Evolutionary conservation across 192 early-diverging fungal genomes (phyloP).

Genomic region (Coemansia sp.): DNA sequence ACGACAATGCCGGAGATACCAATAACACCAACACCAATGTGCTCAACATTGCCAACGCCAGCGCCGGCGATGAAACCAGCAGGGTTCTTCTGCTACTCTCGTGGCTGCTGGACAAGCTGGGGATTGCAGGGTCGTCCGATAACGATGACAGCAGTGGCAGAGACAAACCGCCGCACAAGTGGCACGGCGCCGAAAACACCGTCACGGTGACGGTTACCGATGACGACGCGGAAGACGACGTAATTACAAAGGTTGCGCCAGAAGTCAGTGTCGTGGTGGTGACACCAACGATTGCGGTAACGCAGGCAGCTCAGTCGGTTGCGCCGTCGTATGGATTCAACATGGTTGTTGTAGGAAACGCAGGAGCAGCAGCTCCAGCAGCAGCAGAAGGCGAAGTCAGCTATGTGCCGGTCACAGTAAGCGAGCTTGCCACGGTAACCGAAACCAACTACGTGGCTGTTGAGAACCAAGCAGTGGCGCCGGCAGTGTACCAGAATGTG

Average conservation of each 20-base stretch:
- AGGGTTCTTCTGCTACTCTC: background rate
- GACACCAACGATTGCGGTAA: background rate
- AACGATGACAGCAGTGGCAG: background rate
- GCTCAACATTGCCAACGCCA: background rate
- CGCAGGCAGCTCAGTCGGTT: background rate
- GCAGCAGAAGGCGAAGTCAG: background rate
- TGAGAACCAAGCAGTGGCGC: background rate
- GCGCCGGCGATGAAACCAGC: background rate
- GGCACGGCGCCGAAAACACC: background rate
- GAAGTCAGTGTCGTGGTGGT: background rate
- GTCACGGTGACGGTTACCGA: constrained; percentile 3
- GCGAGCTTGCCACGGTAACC: background rate
- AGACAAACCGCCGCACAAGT: background rate
- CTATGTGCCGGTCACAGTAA: constrained; percentile 11
- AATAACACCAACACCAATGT: background rate
- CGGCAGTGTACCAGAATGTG: background rate
- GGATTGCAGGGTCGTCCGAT: background rate
- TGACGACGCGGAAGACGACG: background rate
- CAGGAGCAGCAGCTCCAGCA: background rate
- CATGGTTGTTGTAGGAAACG: background rate
- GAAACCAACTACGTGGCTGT: background rate
- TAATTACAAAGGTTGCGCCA: background rate
- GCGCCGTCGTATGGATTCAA: background rate
- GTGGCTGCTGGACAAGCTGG: background rate
- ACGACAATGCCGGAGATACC: background rate